Base-by-base conservation (phyloP, 352 stramenopile species). In the Plasmopara muralis region DNA sequence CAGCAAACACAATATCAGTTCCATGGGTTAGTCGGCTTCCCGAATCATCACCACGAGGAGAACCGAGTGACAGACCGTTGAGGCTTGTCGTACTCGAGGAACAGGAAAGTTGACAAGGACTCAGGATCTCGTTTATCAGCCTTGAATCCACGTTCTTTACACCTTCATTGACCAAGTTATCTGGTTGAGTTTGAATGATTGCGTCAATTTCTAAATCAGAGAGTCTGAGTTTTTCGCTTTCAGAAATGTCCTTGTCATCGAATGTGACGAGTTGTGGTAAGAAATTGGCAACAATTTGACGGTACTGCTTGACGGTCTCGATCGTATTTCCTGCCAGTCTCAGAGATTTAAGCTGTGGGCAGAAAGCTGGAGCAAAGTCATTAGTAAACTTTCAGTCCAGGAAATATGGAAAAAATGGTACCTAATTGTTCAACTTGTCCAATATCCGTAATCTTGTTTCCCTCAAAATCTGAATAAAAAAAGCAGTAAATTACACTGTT, bases 11-110 rank as follows among this genome's bases (percentile, higher is more conserved):
- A 30, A 95, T 87, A 44, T 88, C 74, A 0, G 80, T 89, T 34
- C 86, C 86, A 57, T 96, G 86, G 4, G 86, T 96, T n/a, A 96
- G 62, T 9, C 75, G 81, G 44, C 83, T 94, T 15, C 77, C 77
- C 0, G 77, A 74, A 47, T 87, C 72, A 42, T 83, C 67, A 7
- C 64, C 64, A 25, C 37, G 50, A 28, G 56, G 41, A 30, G 68
- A 69, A 39, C 74, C 42, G 6, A 44, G 1, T 20, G 47, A n/a
- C 15, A 54, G 33, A 30, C 55, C 60, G 13, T 42, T 62, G 1
- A 64, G 31, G 47, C 35, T 61, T 13, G 60, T 25, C 34, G 45
- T 55, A 29, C 70, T 81, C 0, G 20, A 25, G 20, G 20, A 25
- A 25, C 20, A 25, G 20, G 20, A 25, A 3, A 25, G 20, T 25